These are phyloP conservation scores for Saccharomyces hybrid DNA, from an alignment of 1,139 yeast species.

Conservation along the genomic window DNA sequence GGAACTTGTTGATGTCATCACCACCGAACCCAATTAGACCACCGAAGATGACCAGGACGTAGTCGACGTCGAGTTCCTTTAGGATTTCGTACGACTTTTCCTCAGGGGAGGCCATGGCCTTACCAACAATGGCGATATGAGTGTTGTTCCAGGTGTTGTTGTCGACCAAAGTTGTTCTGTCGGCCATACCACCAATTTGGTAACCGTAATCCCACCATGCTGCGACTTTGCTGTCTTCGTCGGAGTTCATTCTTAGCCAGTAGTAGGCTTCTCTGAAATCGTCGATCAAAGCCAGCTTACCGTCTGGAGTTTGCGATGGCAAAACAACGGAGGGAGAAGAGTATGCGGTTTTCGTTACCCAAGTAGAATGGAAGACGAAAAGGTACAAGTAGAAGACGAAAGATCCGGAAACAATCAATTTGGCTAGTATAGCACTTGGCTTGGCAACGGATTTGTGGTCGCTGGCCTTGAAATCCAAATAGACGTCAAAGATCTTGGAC, in stretches of 20 bases:
- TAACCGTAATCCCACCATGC: constrained; percentile 99
- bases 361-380: constrained; percentile 92
- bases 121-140: constrained; percentile 99
- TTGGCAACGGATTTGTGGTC: constrained; percentile 2
- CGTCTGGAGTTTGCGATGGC: constrained; percentile 76
- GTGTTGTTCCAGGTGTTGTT: constrained; percentile 99
- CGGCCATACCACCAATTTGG: constrained; percentile 99
- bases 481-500: constrained; percentile 76
- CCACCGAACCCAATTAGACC: constrained; percentile 92
- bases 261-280: constrained; percentile 98
- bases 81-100: constrained; percentile 83
- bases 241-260: constrained; percentile 97
- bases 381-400: constrained; percentile 67
- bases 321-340: constrained; percentile 97
- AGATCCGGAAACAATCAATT: constrained; percentile 53
- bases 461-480: constrained; percentile 48
- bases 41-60: constrained; percentile 87
- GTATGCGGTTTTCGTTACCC: constrained; percentile 95
- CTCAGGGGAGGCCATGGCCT: constrained; percentile 90
- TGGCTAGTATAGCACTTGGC: constrained; percentile 12
- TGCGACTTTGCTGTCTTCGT: constrained; percentile 92
- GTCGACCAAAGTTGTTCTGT: constrained; percentile 95
- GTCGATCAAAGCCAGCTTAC: constrained; percentile 78
- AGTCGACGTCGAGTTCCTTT: constrained; percentile 90
- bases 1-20: constrained; percentile 91